phyloP scores from a whole-genome alignment of 352 stramenopile species.

The Pythium apleroticum region DNA sequence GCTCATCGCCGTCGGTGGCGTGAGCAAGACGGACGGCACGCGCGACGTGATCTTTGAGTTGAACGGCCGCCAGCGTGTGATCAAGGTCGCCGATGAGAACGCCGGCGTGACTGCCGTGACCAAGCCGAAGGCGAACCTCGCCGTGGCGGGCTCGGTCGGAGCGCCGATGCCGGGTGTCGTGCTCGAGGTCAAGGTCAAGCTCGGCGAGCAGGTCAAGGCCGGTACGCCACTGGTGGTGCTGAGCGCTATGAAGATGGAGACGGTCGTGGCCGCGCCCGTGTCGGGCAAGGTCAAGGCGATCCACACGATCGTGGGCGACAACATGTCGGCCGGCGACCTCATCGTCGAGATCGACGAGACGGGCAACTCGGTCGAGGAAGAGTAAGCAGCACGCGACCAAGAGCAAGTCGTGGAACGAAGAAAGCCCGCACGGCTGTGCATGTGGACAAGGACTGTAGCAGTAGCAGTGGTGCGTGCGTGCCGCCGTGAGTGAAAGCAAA shows the following conservation, averaged over 20 bases:
- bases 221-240: constrained; percentile 93
- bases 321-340: constrained; percentile 93
- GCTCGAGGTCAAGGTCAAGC: constrained; percentile 93
- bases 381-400: constrained; percentile 7
- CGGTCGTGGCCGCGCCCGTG: constrained; percentile 90
- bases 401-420: too few species aligned
- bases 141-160: constrained; percentile 85
- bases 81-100: constrained; percentile 92
- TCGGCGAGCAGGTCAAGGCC: constrained; percentile 91
- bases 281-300: constrained; percentile 91
- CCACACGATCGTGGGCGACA: constrained; percentile 92
- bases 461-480: too few species aligned
- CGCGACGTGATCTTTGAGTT: constrained; percentile 97
- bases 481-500: not conserved
- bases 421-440: not conserved
- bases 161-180: constrained; percentile 97
- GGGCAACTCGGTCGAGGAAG: constrained; percentile 47
- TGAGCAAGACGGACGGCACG: constrained; percentile 88
- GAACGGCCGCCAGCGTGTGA: constrained; percentile 92
- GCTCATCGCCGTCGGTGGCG: constrained; percentile 86
- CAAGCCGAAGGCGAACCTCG: constrained; percentile 87
- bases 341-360: constrained; percentile 95
- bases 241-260: constrained; percentile 99
- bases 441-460: not conserved
- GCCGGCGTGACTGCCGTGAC: constrained; percentile 56